These are phyloP conservation scores for Pogostemon cablin DNA, from an alignment of 257 asterid genomes.

Conservation along the genomic window DNA sequence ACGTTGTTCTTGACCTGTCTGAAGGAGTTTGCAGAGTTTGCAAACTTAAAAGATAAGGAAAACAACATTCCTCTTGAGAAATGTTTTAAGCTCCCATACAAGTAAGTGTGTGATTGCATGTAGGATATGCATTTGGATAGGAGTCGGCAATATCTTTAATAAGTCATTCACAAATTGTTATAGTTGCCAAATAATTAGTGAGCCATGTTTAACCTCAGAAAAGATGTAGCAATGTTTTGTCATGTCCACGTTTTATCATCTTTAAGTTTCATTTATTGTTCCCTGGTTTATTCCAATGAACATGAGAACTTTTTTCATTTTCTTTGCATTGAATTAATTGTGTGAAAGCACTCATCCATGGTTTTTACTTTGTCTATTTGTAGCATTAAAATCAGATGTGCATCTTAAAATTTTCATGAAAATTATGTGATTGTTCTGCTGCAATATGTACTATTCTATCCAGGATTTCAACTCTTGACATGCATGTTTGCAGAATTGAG, in stretches of 20 bases:
- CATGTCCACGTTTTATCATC: neutral
- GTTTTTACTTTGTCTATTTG: neutral
- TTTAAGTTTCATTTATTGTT: neutral
- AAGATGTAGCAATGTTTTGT: neutral
- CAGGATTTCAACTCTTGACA: neutral
- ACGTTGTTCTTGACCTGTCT: slow-evolving; percentile 85
- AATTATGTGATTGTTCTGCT: neutral
- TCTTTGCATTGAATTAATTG: neutral
- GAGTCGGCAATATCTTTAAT: slow-evolving; percentile 5
- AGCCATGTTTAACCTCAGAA: neutral
- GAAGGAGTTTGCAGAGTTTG: slow-evolving; percentile 96
- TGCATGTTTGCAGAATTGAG: slow-evolving; percentile 69
- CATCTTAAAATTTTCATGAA: neutral
- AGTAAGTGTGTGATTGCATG: slow-evolving; percentile 52
- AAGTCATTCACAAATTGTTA: slow-evolving; percentile 3
- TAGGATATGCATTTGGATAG: neutral
- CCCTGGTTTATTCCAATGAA: neutral
- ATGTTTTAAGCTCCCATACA: slow-evolving; percentile 93
- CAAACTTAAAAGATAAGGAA: slow-evolving; percentile 85
- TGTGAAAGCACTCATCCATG: slow-evolving; percentile 1
- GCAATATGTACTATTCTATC: neutral
- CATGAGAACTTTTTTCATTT: neutral
- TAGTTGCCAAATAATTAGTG: neutral
- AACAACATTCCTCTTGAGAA: slow-evolving; percentile 83
- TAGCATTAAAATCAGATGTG: neutral